Evolutionary conservation across 345 rosid species (phyloP).

Genomic region (Erodium maritimum): DNA sequence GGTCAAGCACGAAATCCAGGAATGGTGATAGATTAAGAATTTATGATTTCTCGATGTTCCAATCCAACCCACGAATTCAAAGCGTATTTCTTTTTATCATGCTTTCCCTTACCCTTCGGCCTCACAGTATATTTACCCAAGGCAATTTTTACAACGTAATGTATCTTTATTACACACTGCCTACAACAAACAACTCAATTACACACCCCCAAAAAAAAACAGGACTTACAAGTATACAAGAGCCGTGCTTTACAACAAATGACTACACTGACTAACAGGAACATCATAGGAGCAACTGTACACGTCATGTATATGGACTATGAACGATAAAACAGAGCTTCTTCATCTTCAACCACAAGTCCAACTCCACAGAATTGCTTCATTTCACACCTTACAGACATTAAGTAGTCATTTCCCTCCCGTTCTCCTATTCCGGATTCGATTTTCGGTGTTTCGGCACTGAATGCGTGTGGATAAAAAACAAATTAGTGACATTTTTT

Average conservation of each 20-base stretch:
- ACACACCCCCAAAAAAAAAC: neutral
- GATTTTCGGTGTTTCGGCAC: neutral
- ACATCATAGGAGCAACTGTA: too few species aligned
- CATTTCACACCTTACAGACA: neutral
- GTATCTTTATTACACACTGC: neutral
- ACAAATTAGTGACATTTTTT: too few species aligned
- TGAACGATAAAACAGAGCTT: neutral
- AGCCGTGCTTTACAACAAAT: neutral
- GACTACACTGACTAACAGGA: too few species aligned
- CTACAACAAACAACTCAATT: neutral
- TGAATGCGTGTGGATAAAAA: neutral
- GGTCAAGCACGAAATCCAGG: too few species aligned
- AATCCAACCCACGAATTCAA: too few species aligned
- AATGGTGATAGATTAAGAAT: too few species aligned
- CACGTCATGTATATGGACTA: too few species aligned
- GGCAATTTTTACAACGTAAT: neutral
- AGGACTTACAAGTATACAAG: neutral
- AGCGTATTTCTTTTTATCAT: too few species aligned
- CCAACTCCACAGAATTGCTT: neutral
- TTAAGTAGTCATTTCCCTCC: too few species aligned
- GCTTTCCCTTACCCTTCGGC: neutral
- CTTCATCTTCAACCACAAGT: too few species aligned
- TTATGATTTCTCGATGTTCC: too few species aligned
- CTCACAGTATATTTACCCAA: neutral
- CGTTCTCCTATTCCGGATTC: too few species aligned